Percentiles rank a stretch among this genome's conserved stretches.
Evolutionary conservation across 495 filamentous ascomycete genomes (phyloP).

Genomic region (Neurospora discreta): DNA sequence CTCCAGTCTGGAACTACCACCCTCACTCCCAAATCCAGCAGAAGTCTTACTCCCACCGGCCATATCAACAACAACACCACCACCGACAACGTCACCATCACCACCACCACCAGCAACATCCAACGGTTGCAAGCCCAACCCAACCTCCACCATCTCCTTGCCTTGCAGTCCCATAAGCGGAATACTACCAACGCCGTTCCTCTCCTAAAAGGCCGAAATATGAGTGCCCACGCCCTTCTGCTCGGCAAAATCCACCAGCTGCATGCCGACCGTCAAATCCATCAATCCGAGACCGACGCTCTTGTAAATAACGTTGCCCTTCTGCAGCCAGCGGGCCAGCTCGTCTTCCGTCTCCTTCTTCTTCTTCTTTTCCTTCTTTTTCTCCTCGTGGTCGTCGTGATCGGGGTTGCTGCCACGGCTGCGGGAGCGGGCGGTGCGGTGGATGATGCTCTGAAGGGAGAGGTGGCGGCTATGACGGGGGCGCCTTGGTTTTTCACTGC

Average conservation of each 20-base stretch:
- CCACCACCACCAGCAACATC: not conserved
- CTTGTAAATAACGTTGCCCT: conserved; percentile 82
- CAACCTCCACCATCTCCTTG: not conserved
- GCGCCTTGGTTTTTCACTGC: not conserved
- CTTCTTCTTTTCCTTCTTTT: conserved; percentile 2
- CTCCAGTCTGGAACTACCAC: not conserved
- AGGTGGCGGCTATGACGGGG: not conserved
- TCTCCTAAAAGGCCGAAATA: conserved; percentile 54
- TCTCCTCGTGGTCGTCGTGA: not conserved
- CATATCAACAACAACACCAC: not conserved
- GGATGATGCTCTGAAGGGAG: not conserved
- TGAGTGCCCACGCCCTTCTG: conserved; percentile 62
- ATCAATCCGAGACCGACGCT: conserved; percentile 71
- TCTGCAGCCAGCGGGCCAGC: conserved; percentile 58
- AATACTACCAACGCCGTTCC: not conserved
- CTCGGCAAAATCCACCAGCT: conserved; percentile 63
- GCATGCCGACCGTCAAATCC: conserved; percentile 66
- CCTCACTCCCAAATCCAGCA: not conserved
- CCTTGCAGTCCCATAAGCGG: not conserved
- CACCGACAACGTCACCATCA: not conserved
- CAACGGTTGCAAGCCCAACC: not conserved
- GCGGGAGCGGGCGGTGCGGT: not conserved
- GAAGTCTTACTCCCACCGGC: not conserved
- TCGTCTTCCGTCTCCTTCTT: conserved; percentile 39
- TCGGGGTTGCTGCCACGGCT: not conserved